Evolutionary conservation across 2,329 filamentous ascomycete genomes (phyloP).

Genomic region (Aquanectria penicillioides): DNA sequence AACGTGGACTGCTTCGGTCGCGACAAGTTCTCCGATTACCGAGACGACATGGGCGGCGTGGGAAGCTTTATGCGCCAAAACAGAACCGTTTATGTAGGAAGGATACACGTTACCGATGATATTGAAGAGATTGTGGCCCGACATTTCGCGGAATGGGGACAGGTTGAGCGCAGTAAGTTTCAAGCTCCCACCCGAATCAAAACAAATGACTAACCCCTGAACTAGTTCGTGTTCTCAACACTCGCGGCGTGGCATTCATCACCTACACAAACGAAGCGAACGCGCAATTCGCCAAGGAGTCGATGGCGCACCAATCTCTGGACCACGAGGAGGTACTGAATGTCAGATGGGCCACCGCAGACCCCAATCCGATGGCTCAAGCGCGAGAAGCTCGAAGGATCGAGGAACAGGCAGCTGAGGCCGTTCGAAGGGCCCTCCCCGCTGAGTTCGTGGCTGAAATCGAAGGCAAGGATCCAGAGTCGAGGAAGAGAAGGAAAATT

Average conservation of each 20-base stretch:
- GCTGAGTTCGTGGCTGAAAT: conserved; percentile 93
- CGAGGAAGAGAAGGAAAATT: conserved; percentile 87
- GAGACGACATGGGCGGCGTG: conserved; percentile 98
- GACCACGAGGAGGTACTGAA: conserved; percentile 95
- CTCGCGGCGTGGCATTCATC: conserved; percentile 90
- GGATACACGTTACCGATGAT: conserved; percentile 95
- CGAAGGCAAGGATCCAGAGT: conserved; percentile 88
- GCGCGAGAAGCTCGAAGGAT: conserved; percentile 88
- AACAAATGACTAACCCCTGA: conserved; percentile 19
- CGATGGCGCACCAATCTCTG: conserved; percentile 93
- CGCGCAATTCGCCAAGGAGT: conserved; percentile 90
- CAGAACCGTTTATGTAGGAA: conserved; percentile 89
- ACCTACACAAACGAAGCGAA: conserved; percentile 94
- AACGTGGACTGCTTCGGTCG: conserved; percentile 91
- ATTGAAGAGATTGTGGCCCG: conserved; percentile 95
- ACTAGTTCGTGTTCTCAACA: conserved; percentile 81
- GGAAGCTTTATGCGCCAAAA: conserved; percentile 95
- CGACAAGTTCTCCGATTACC: conserved; percentile 92
- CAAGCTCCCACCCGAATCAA: neutral
- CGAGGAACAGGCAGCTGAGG: conserved; percentile 96
- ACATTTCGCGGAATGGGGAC: conserved; percentile 97
- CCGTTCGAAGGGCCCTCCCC: conserved; percentile 86
- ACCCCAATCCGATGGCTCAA: conserved; percentile 94
- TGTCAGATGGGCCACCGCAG: conserved; percentile 95
- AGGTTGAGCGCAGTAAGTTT: conserved; percentile 76